These are phyloP conservation scores for Diplodia scrobiculata DNA, from an alignment of 2,329 filamentous ascomycete genomes.

Conservation along the genomic window DNA sequence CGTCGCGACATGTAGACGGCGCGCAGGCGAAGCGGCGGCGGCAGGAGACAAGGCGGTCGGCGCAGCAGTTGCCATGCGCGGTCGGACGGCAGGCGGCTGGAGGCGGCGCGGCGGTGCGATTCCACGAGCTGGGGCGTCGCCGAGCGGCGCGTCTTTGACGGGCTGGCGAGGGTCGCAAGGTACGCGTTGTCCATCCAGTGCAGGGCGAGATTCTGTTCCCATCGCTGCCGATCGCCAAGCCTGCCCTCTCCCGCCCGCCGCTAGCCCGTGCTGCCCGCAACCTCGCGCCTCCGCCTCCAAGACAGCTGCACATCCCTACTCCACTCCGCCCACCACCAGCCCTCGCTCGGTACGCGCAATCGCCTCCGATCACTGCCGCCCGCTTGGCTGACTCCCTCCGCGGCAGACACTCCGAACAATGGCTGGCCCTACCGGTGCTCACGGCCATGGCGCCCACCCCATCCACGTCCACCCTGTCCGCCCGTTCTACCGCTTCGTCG, in stretches of 20 bases:
- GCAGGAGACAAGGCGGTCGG: not conserved
- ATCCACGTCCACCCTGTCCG: slow-evolving; percentile 62
- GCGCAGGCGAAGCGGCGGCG: slow-evolving; percentile 4
- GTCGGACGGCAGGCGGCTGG: not conserved
- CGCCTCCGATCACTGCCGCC: not conserved
- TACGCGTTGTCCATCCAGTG: slow-evolving; percentile 10
- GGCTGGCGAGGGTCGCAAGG: slow-evolving; percentile 1
- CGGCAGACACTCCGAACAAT: slow-evolving; percentile 15
- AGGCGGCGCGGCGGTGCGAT: not conserved
- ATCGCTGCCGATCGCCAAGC: slow-evolving; percentile 20
- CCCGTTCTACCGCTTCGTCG: slow-evolving; percentile 79
- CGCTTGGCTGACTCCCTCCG: not conserved
- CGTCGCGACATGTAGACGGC: slow-evolving; percentile 30
- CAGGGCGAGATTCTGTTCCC: slow-evolving; percentile 19
- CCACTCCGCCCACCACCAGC: not conserved
- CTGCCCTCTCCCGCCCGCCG: slow-evolving; percentile 15
- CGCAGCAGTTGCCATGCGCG: slow-evolving; percentile 16
- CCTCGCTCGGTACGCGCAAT: not conserved
- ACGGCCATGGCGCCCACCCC: slow-evolving; percentile 49
- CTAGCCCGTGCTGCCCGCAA: slow-evolving; percentile 27
- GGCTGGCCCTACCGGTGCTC: slow-evolving; percentile 27
- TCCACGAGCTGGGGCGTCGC: slow-evolving; percentile 10
- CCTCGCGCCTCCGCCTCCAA: slow-evolving; percentile 7
- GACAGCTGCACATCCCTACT: slow-evolving; percentile 7
- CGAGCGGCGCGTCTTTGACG: not conserved